Evolutionary conservation across 495 filamentous ascomycete species (phyloP), one percentile per base, ranked within the genome.

Genomic region (Podospora fimiseda): DNA sequence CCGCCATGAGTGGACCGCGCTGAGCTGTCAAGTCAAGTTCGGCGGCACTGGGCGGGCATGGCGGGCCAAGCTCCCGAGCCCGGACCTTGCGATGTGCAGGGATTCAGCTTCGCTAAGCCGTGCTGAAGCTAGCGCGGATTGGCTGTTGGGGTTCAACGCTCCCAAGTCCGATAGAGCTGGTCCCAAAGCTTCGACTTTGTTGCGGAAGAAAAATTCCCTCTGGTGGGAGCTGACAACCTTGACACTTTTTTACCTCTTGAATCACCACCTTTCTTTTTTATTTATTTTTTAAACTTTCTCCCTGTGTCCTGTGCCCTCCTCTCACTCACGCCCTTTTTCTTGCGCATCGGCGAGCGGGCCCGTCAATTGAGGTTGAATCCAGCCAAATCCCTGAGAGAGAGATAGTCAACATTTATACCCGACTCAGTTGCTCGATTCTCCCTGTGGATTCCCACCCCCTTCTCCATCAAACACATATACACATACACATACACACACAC

Each of bases 91-190:
- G 22, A 47, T 21, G 44, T n/a, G 9, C 55, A 53, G 42, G 49
- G 50, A 47, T 53, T 43, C 54, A 48, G 30, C n/a, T 15, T 24
- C 24, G 47, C 64, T 67, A 63, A 52, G 47, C 60, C 58, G 2
- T 15, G 54, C 44, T 22, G 23, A 54, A 30, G 15, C 50, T 65
- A 65, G 64, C 56, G 60, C 45, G 27, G 46, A 46, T 51, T 45
- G 36, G 48, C 57, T 55, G 62, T 67, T 65, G 64, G 64, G 62
- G 64, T 59, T 65, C 58, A 60, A 67, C 61, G 60, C 60, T 55
- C 60, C 47, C 50, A 47, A 55, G 51, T 55, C 55, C 47, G 51
- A 52, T 44, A 48, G 58, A 63, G 57, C 57, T 63, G 37, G 62
- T 50, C 51, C 58, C 60, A 59, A 33, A 61, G 63, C 60, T 61